Conservation (phyloP, 768 basidiomycete genomes). For the Megacollybia marginata region DNA sequence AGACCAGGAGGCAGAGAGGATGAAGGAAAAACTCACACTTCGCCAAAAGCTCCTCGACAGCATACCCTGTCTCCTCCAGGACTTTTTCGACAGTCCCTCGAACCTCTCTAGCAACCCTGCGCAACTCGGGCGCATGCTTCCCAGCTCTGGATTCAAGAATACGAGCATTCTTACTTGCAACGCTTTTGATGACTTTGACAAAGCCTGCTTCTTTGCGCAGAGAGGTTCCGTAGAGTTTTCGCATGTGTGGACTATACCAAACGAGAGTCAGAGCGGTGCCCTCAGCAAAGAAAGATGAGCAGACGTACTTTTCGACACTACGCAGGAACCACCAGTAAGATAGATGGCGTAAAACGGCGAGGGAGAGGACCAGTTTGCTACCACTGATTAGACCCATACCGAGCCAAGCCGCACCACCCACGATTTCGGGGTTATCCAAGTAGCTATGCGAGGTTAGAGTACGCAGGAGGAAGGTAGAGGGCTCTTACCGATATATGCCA, state of each 20-base stretch:
- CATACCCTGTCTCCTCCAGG: conserved; percentile 88
- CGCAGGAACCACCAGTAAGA: conserved; percentile 96
- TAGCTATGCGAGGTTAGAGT: conserved; percentile 40
- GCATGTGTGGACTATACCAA: conserved; percentile 87
- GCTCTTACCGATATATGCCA: conserved; percentile 82
- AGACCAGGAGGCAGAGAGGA: conserved; percentile 5
- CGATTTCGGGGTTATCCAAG: conserved; percentile 91
- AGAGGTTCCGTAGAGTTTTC: conserved; percentile 87
- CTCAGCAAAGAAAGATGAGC: not conserved
- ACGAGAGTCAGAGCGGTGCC: not conserved
- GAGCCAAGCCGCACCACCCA: conserved; percentile 94
- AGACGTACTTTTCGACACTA: conserved; percentile 80
- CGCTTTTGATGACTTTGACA: conserved; percentile 95
- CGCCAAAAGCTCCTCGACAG: conserved; percentile 87
- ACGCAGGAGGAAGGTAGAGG: conserved; percentile 1
- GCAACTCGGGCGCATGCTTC: conserved; percentile 78
- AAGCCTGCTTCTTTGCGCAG: conserved; percentile 95
- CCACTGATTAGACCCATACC: conserved; percentile 88
- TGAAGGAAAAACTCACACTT: conserved; percentile 53
- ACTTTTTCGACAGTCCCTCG: conserved; percentile 95
- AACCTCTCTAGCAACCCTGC: conserved; percentile 82
- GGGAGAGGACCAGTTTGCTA: conserved; percentile 80
- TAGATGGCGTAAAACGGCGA: conserved; percentile 80
- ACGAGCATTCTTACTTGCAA: conserved; percentile 76
- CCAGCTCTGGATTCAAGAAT: conserved; percentile 70